Percentiles rank a stretch among this genome's conserved stretches.
Conservation (phyloP, 225 moss, liverwort and hornwort species). For the Bryoerythrophyllum caledonicum region DNA sequence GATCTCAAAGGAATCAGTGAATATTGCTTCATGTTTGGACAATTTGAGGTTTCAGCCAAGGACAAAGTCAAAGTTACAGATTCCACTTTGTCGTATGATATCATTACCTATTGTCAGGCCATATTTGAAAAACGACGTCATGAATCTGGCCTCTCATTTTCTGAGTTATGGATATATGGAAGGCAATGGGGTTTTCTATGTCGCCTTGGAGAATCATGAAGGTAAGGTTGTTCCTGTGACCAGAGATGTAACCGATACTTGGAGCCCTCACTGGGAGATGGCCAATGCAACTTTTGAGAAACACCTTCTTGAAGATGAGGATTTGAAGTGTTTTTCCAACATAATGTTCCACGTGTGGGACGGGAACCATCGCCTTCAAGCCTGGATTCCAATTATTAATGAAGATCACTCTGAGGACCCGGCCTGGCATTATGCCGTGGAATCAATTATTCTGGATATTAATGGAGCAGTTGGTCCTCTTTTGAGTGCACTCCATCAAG, state of each 20-base stretch:
- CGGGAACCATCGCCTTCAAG: too few relatives aligned
- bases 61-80: not conserved
- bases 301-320: not conserved
- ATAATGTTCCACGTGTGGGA: not conserved
- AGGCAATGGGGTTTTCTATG: not conserved
- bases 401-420: too few relatives aligned
- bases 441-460: too few relatives aligned
- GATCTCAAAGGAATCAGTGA: too few relatives aligned
- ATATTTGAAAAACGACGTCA: not conserved
- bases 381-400: too few relatives aligned
- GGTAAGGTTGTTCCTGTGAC: not conserved
- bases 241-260: too few relatives aligned
- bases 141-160: not conserved
- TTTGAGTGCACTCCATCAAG: too few relatives aligned
- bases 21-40: too few relatives aligned
- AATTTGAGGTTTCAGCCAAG: not conserved
- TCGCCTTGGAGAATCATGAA: not conserved
- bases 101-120: not conserved
- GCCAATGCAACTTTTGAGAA: not conserved
- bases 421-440: too few relatives aligned
- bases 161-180: too few relatives aligned
- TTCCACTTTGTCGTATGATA: not conserved
- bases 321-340: not conserved
- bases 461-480: too few relatives aligned
- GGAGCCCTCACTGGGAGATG: not conserved